Evolutionary conservation across 805 yeast species (phyloP).

Genomic region (Myxozyma neglecta): DNA sequence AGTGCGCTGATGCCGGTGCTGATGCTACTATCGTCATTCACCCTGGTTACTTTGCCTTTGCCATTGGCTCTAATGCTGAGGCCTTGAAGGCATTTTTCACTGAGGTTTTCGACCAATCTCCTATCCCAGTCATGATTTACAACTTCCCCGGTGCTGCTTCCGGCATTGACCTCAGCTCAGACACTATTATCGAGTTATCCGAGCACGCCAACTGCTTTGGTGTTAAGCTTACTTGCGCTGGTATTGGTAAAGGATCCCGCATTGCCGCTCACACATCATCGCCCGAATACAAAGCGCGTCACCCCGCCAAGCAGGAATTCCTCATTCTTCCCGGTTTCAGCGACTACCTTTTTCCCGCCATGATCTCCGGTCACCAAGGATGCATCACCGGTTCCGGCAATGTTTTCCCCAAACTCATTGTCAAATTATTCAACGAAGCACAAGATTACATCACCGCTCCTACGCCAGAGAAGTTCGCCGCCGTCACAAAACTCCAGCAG

Average conservation of each 20-base stretch:
- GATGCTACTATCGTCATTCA: conserved; percentile 43
- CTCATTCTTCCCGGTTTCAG: conserved; percentile 52
- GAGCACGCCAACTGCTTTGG: conserved; percentile 45
- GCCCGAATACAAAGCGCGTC: conserved; percentile 36
- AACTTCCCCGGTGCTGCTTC: conserved; percentile 53
- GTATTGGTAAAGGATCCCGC: conserved; percentile 52
- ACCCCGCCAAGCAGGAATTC: conserved; percentile 42
- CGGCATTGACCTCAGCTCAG: conserved; percentile 44
- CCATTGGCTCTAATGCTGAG: conserved; percentile 44
- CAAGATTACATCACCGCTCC: conserved; percentile 17
- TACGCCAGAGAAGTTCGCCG: conserved; percentile 42
- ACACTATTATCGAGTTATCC: conserved; percentile 46
- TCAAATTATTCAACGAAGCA: conserved; percentile 38
- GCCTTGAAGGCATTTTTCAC: conserved; percentile 50
- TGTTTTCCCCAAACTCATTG: conserved; percentile 53
- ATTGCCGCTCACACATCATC: conserved; percentile 46
- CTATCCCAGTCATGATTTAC: conserved; percentile 49
- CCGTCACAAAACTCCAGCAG: conserved; percentile 43
- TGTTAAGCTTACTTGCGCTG: conserved; percentile 41
- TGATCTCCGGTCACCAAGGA: conserved; percentile 51
- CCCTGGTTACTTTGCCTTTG: conserved; percentile 51
- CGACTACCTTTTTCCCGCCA: conserved; percentile 51
- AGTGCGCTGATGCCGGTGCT: conserved; percentile 38
- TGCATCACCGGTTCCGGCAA: conserved; percentile 57
- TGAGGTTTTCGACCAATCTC: conserved; percentile 46